Evolutionary conservation across 768 basidiomycete genomes (phyloP).

Genomic region (Amanita subjunquillea): DNA sequence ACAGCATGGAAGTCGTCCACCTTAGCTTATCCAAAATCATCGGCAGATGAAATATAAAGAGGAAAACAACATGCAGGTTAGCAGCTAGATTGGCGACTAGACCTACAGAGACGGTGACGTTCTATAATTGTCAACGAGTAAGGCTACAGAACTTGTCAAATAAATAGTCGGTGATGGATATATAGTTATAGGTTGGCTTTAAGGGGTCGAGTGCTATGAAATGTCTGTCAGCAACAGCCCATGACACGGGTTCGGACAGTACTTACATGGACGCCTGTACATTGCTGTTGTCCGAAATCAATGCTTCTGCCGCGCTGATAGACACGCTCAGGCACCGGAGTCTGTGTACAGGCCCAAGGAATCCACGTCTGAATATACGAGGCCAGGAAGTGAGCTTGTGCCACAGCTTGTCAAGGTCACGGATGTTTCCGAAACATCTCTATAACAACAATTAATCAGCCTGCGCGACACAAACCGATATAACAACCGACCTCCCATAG

Average conservation of each 20-base stretch:
- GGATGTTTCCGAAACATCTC: background rate
- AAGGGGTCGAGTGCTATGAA: background rate
- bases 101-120: no score
- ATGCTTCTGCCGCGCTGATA: background rate
- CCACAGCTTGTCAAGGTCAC: no score
- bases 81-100: no score
- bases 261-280: background rate
- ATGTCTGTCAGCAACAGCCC: background rate
- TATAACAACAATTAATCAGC: background rate
- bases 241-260: background rate
- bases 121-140: no score
- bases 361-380: background rate
- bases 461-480: background rate
- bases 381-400: background rate
- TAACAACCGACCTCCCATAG: background rate
- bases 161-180: background rate
- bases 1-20: no score
- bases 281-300: background rate
- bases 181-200: background rate
- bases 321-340: background rate
- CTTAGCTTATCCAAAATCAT: no score
- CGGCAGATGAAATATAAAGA: no score
- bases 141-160: no score
- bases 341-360: background rate
- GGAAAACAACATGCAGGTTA: no score